Evolutionary conservation across 345 rosid species (phyloP).

Genomic region (Syzygium grande): DNA sequence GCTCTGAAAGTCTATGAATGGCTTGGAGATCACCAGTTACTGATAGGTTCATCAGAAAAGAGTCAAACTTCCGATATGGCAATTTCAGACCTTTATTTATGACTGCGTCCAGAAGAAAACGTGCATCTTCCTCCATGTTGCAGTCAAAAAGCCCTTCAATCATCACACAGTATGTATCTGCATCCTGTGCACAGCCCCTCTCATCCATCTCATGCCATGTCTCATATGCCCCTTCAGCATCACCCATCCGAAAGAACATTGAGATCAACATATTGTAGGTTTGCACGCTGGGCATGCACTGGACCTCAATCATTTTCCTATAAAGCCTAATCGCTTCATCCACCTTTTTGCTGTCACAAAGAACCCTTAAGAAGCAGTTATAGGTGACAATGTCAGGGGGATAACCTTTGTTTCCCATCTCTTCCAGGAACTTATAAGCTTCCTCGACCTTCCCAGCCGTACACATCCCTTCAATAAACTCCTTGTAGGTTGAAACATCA

Average conservation of each 20-base stretch:
- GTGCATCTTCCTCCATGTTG: constrained; percentile 59
- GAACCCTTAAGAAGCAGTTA: constrained; percentile 83
- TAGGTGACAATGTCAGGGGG: constrained; percentile 88
- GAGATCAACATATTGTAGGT: constrained; percentile 78
- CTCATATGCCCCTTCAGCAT: constrained; percentile 62
- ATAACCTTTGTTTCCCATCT: constrained; percentile 78
- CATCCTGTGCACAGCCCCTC: constrained; percentile 49
- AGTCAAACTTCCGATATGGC: constrained; percentile 58
- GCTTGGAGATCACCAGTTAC: constrained; percentile 54
- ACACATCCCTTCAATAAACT: constrained; percentile 79
- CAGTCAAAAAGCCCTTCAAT: constrained; percentile 78
- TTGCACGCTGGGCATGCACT: constrained; percentile 80
- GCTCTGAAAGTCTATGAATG: constrained; percentile 75
- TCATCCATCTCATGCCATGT: constrained; percentile 79
- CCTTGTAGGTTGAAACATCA: constrained; percentile 83
- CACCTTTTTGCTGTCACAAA: constrained; percentile 51
- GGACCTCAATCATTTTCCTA: constrained; percentile 46
- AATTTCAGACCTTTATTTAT: constrained; percentile 57
- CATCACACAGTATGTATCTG: constrained; percentile 76
- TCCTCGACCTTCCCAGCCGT: constrained; percentile 60
- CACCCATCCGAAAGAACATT: constrained; percentile 66
- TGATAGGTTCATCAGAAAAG: constrained; percentile 77
- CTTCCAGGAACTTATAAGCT: constrained; percentile 74
- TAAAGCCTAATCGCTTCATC: constrained; percentile 75
- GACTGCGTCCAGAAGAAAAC: constrained; percentile 61